A percentile compares a stretch with the other conserved stretches of the same genome.
These are phyloP conservation scores for Apiospora hydei DNA, from an alignment of 2,329 filamentous ascomycete genomes.

Conservation along the genomic window DNA sequence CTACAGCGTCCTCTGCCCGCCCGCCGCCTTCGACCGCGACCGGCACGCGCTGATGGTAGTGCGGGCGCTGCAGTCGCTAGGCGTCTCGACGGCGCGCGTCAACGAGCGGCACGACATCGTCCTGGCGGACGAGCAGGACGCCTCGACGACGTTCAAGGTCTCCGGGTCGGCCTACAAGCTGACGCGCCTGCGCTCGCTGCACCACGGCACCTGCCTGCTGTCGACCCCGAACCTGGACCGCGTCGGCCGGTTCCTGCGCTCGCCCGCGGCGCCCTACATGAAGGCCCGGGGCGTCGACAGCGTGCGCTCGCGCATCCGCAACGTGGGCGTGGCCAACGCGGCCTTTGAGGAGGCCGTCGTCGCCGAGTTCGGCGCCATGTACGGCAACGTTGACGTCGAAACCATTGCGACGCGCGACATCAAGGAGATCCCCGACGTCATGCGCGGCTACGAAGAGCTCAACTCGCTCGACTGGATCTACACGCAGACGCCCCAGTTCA, in stretches of 20 bases:
- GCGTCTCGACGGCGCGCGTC: constrained; percentile 69
- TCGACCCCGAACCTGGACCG: constrained; percentile 74
- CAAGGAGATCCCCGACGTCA: constrained; percentile 59
- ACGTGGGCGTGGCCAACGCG: constrained; percentile 66
- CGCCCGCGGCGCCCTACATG: constrained; percentile 80
- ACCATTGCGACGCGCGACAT: constrained; percentile 57
- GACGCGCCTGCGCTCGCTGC: constrained; percentile 79
- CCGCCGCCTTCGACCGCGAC: constrained; percentile 78
- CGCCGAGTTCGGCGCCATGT: constrained; percentile 72
- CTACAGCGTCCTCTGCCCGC: constrained; percentile 89
- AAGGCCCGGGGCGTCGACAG: constrained; percentile 88
- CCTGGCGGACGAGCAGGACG: constrained; percentile 30
- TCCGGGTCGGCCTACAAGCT: constrained; percentile 97
- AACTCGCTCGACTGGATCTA: constrained; percentile 79
- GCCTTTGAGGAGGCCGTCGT: constrained; percentile 64
- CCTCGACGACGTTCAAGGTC: constrained; percentile 69
- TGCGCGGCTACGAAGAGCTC: constrained; percentile 68
- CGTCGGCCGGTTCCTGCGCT: constrained; percentile 75
- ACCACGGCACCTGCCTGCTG: constrained; percentile 92
- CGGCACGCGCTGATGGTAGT: constrained; percentile 94
- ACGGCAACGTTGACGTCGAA: constrained; percentile 54
- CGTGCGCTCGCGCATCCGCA: constrained; percentile 83
- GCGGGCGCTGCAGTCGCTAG: constrained; percentile 72
- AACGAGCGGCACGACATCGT: constrained; percentile 96
- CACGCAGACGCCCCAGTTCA: constrained; percentile 85